Evolutionary conservation across 495 filamentous ascomycete species (phyloP), one percentile per base, ranked within the genome.

Genomic region (Neurospora sp.): DNA sequence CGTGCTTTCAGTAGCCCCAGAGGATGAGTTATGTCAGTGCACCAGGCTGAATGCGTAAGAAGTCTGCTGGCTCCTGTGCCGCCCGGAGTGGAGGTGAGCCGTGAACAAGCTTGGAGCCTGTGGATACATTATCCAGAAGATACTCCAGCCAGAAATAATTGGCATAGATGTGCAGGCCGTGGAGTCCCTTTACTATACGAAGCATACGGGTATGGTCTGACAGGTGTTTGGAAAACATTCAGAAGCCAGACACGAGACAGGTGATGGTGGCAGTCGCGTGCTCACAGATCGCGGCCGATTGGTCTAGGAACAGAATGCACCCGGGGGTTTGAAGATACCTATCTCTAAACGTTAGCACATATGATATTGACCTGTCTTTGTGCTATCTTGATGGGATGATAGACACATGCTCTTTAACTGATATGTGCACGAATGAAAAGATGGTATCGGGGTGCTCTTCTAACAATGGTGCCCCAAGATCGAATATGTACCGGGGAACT

Each of bases 361-460:
- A 5, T 36, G 69, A 1, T 24, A 24, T 59, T 70, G 15, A 2
- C 8, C 31, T 9, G 24, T 39, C 5, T 11, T 24, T 24, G 3
- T 15, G 0, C 9, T 45, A 3, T 36, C 2, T 62, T 0, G 8
- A 9, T 10, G 17, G 17, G 7, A 11, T 2, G n/a, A 10, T 2
- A n/a, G 31, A n/a, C 13, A 73, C 78, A 39, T 77, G 80, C 81
- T 81, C 77, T 69, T 80, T 81, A 0, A 81, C 75, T 4, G 81
- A 81, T 2, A 77, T 72, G 38, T 82, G 79, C 24, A 82, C 80
- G 36, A 82, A 82, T 10, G 74, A 45, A 11, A 79, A 72, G 0
- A 74, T 78, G 24, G 77, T 70, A 48, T 79, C 77, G 0, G 40
- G 70, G 10, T 72, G 40, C 69, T 82, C 73, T 28, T 81, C 76